Base-by-base conservation (phyloP, 257 asterid genomes). In the Jasminum sambac region DNA sequence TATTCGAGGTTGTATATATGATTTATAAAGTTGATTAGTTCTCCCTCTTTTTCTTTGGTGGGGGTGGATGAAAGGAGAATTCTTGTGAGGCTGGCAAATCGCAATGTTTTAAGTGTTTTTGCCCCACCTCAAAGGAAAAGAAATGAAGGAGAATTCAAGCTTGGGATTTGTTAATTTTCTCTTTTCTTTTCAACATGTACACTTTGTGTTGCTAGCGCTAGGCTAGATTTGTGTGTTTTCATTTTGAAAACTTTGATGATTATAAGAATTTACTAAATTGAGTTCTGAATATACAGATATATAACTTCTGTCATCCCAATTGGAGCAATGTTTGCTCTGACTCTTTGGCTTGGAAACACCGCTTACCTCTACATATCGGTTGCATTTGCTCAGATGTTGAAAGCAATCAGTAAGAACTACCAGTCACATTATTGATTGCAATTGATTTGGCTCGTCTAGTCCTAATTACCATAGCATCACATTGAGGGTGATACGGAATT, bases 291-390 rank as follows among this genome's bases (percentile, higher is more conserved):
- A n/a, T 65, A 38, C 90, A 94, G 99, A 85, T 94, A 94, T 76
- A 64, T 89, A 39, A 73, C 86, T 36, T 94, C 98, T 6, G 98
- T 94, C 40, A 72, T 94, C 70, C 99, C 99, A 40, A 94, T 94
- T 78, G 96, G 96, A 71, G 98, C 96, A 36, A 94, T 91, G 98
- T 94, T 94, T 75, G 98, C 99, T 46, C 85, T 94, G 98, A 94
- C 99, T 48, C 97, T 94, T 65, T 94, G 99, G 99, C 96, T 94
- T 6, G 98, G 99, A 74, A 94, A 94, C 88, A 94, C 99, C 40
- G 99, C 99, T 68, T 94, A 94, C 87, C 98, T 93, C 76, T 93
- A 93, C 78, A 93, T 93, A 74, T 93, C 98, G 17, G 98, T 93
- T 82, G 78, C 98, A 44, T 93, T 93, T 86, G 98, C 98, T 77